Evolutionary conservation across 169 alveolate genomes (phyloP).

Genomic region (Perkinsus chesapeaki): DNA sequence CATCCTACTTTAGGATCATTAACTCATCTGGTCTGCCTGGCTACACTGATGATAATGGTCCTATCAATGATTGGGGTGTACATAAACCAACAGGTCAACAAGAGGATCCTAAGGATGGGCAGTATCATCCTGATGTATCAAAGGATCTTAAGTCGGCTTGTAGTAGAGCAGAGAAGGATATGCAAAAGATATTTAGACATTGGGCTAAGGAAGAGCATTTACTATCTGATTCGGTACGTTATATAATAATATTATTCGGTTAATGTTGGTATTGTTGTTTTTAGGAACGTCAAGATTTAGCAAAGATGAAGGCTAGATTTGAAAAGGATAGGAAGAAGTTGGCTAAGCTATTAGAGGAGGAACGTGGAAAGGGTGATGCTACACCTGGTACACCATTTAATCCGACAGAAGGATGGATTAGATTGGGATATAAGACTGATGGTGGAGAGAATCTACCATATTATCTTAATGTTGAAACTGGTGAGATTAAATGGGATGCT

Average conservation of each 20-base stretch:
- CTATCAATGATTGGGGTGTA: background rate
- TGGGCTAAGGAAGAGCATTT: background rate
- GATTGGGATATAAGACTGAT: background rate
- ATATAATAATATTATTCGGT: background rate
- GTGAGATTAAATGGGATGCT: background rate
- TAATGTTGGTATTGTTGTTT: background rate
- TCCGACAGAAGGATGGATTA: background rate
- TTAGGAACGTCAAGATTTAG: background rate
- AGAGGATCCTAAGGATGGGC: background rate
- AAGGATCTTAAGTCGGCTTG: background rate
- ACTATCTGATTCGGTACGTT: background rate
- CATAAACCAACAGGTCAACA: background rate
- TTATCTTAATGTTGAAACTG: background rate
- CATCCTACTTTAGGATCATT: background rate
- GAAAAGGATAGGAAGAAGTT: background rate
- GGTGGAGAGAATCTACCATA: background rate
- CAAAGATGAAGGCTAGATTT: background rate
- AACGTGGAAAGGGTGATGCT: background rate
- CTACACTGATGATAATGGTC: background rate
- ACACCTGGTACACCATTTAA: background rate
- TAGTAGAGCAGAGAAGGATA: background rate
- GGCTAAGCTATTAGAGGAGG: background rate
- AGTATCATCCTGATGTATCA: background rate
- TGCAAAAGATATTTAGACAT: background rate
- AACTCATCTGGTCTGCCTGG: background rate